These are phyloP conservation scores for Roridomyces roridus DNA, from an alignment of 768 basidiomycete species.

Conservation along the genomic window DNA sequence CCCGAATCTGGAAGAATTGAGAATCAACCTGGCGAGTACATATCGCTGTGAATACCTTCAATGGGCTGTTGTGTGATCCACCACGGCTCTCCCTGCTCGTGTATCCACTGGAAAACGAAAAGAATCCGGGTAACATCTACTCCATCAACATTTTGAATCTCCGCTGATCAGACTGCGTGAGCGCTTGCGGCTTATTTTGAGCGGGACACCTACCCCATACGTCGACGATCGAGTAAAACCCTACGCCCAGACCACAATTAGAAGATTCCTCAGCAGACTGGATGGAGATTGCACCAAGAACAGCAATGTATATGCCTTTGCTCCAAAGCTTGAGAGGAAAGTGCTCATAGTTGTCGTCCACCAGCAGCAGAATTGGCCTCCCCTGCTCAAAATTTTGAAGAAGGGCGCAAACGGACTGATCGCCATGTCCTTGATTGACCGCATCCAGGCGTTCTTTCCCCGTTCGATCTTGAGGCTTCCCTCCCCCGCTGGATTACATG, in stretches of 20 bases:
- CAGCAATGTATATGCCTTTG: background rate
- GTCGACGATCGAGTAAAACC: background rate
- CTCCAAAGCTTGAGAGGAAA: background rate
- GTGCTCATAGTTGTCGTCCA: background rate
- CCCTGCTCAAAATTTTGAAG: background rate
- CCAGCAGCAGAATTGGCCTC: slow-evolving; percentile 3
- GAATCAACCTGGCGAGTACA: background rate
- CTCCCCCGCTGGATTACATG: background rate
- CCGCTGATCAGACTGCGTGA: background rate
- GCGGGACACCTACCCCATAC: slow-evolving; percentile 4
- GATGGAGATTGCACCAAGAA: background rate
- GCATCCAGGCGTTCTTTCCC: background rate
- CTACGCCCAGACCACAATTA: background rate
- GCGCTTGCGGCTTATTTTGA: background rate
- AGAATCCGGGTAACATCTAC: background rate
- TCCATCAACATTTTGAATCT: background rate
- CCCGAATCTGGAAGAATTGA: background rate
- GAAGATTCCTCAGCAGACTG: background rate
- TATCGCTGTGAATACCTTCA: background rate
- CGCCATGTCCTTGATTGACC: background rate
- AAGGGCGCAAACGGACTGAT: background rate
- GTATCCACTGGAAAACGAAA: slow-evolving; percentile 11
- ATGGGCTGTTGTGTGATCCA: background rate
- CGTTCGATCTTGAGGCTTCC: background rate
- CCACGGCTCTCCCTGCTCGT: slow-evolving; percentile 7